Evolutionary conservation across 352 stramenopile species (phyloP).

Genomic region (Lagenidium sp.): DNA sequence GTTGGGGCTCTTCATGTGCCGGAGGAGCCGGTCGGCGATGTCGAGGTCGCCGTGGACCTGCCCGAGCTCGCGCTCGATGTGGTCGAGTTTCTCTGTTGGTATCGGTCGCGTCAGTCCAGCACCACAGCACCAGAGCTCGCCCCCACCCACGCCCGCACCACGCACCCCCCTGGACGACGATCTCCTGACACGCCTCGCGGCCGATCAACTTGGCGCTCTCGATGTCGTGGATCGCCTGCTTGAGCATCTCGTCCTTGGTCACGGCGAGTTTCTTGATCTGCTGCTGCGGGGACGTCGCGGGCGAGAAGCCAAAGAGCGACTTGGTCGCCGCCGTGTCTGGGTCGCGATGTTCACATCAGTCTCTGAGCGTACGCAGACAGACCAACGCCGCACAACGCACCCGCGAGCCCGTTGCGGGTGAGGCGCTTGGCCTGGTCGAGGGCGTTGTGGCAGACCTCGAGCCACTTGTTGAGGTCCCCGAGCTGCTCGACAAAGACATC

Average conservation of each 20-base stretch:
- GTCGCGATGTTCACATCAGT: not conserved
- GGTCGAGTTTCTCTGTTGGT: constrained; percentile 68
- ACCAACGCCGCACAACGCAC: not conserved
- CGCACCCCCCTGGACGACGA: constrained; percentile 49
- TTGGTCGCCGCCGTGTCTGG: constrained; percentile 21
- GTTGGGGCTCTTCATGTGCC: constrained; percentile 55
- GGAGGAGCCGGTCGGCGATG: constrained; percentile 64
- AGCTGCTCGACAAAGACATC: constrained; percentile 69
- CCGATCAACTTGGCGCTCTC: constrained; percentile 64
- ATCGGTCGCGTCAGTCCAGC: no score
- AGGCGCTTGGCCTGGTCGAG: constrained; percentile 44
- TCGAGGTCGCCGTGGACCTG: constrained; percentile 55
- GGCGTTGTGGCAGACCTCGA: constrained; percentile 71
- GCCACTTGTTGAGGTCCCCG: constrained; percentile 61
- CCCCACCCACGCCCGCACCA: no score
- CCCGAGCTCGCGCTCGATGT: constrained; percentile 51
- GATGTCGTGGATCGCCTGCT: constrained; percentile 63
- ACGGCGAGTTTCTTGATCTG: constrained; percentile 55
- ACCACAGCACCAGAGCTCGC: no score
- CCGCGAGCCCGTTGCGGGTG: constrained; percentile 14
- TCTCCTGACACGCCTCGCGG: constrained; percentile 59
- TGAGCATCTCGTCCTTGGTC: constrained; percentile 56
- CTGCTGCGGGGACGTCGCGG: constrained; percentile 32
- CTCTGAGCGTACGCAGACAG: not conserved
- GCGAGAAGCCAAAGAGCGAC: constrained; percentile 46